These are phyloP conservation scores for Tricholoma furcatifolium DNA, from an alignment of 768 basidiomycete species.

Conservation along the genomic window DNA sequence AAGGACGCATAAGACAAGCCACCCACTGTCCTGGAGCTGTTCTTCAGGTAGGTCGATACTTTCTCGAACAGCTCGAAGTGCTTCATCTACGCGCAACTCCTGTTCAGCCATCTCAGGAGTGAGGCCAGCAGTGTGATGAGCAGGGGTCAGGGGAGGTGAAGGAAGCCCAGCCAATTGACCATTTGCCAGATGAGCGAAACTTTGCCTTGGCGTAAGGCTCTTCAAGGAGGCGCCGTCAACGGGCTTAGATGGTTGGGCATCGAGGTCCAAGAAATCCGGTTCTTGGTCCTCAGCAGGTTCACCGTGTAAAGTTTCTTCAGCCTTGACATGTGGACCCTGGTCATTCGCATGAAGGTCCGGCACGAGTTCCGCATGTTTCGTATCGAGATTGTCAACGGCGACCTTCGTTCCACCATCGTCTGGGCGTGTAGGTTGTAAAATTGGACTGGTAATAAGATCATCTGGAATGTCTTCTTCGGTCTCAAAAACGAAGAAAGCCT, in stretches of 20 bases:
- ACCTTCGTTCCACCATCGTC: conserved; percentile 30
- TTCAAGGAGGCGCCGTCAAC: conserved; percentile 19
- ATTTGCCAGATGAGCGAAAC: conserved; percentile 21
- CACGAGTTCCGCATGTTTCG: conserved; percentile 29
- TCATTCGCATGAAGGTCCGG: conserved; percentile 15
- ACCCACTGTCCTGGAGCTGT: conserved; percentile 57
- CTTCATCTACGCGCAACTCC: conserved; percentile 49
- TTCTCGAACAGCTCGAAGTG: conserved; percentile 40
- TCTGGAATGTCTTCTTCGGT: conserved; percentile 93
- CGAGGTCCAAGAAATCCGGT: conserved; percentile 84
- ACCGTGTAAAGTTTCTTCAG: conserved; percentile 9
- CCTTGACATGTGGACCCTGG: conserved; percentile 1
- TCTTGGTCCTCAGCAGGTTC: conserved; percentile 36
- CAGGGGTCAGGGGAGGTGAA: conserved; percentile 32
- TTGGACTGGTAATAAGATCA: conserved; percentile 90
- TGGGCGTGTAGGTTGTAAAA: conserved; percentile 66
- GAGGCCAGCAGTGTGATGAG: conserved; percentile 6
- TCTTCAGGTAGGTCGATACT: conserved; percentile 53
- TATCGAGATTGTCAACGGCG: conserved; percentile 40
- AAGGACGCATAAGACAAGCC: neutral
- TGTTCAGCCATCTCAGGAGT: conserved; percentile 36
- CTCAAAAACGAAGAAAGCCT: conserved; percentile 98
- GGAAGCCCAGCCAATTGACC: conserved; percentile 29
- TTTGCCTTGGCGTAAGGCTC: conserved; percentile 31
- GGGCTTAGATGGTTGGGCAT: conserved; percentile 42